phyloP scores from a whole-genome alignment of 1,284 basidiomycete species.

The Inonotus hispidus region DNA sequence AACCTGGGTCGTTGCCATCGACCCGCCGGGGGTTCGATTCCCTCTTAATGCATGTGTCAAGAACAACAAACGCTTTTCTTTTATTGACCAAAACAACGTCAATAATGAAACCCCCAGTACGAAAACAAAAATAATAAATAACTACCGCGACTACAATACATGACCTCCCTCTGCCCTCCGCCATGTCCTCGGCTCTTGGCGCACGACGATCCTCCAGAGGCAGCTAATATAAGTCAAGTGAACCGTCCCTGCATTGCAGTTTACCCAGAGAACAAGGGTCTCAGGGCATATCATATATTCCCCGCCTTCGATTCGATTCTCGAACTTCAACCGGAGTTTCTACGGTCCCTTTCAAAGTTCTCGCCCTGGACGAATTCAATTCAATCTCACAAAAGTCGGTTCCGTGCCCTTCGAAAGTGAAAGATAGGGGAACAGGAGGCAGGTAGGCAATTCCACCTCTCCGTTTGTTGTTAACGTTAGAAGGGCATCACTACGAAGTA shows the following conservation, averaged over 20 bases:
- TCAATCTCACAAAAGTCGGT: no score
- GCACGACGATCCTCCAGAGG: not conserved
- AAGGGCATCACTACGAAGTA: no score
- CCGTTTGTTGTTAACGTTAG: no score
- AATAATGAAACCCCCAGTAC: not conserved
- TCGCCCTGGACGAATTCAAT: not conserved
- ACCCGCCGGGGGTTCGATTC: slow-evolving; percentile 21
- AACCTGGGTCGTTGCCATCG: slow-evolving; percentile 49
- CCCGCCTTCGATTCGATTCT: no score
- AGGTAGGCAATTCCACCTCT: not conserved
- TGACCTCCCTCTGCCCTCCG: no score
- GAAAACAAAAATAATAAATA: not conserved
- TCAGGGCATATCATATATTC: no score
- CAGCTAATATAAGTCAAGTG: no score
- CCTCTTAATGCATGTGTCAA: slow-evolving; percentile 19
- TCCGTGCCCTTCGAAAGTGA: no score
- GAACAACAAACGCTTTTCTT: not conserved
- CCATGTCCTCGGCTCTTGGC: not conserved
- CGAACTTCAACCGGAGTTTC: not conserved
- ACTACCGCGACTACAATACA: no score
- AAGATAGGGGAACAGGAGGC: not conserved
- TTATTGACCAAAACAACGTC: no score
- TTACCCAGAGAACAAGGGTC: no score
- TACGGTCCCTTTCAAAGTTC: not conserved
- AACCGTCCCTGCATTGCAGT: no score